Evolutionary conservation across 2,329 filamentous ascomycete genomes (phyloP), one percentile per base, ranked within the genome.

Genomic region (Ophiostoma piceae): DNA sequence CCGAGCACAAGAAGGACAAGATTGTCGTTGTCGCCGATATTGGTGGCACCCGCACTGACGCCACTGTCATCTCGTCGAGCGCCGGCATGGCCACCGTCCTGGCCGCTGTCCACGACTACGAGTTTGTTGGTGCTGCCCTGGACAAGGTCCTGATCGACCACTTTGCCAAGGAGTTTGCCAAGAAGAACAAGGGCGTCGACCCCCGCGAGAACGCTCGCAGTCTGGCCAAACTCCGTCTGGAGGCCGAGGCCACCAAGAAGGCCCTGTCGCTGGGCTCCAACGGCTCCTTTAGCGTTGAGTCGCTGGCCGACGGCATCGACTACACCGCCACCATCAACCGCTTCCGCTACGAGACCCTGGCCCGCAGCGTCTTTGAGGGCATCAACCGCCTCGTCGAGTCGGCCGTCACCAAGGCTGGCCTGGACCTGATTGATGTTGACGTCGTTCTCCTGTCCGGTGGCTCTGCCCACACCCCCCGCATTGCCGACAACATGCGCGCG

Each of bases 121-220:
- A 98, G 77, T 91, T 94, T 75, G 89, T 92, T 70, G 95, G 95
- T 77, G 85, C 88, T 47, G 89, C 93, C 74, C 85, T 99, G 70
- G 95, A 99, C 83, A 87, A 95, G 79, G 90, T 94, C 67, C 85
- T 99, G 71, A 91, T 97, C 79, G 94, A 99, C 79, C 90, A 97
- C 84, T 97, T 98, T 76, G 91, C 94, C 75, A 99, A 99, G 85
- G 95, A 99, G 81, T 99, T 99, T 82, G 87, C 95, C 77, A 98
- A 99, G 87, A 97, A 96, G 86, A 88, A 98, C 86, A 90, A 89
- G 82, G 81, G 80, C 47, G 87, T 87, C 71, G 95, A 98, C 80
- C 95, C 95, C 29, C 87, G 94, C 75, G 86, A 89, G 77, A 92
- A 95, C 78, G 84, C 89, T 69, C 89, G 89, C 76, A 90, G 91